These are phyloP conservation scores for Nicotiana attenuata DNA, from an alignment of 257 asterid genomes.

Conservation along the genomic window DNA sequence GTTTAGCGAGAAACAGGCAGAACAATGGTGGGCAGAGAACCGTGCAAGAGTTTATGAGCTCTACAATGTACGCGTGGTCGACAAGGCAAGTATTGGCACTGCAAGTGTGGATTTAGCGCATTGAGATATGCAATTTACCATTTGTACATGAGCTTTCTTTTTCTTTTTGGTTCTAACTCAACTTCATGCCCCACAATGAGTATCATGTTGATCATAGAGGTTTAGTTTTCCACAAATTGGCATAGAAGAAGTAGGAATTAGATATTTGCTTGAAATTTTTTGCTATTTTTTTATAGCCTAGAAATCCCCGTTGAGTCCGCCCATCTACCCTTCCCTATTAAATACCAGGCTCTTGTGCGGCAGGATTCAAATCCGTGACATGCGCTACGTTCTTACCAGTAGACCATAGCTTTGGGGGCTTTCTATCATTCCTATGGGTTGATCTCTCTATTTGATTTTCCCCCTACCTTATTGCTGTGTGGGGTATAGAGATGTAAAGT, in stretches of 20 bases:
- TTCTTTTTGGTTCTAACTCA: constrained; percentile 3
- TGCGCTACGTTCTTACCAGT: background rate
- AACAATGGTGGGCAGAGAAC: constrained; percentile 83
- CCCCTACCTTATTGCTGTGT: background rate
- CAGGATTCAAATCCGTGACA: background rate
- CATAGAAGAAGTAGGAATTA: constrained; percentile 20
- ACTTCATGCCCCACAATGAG: constrained; percentile 22
- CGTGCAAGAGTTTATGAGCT: constrained; percentile 58
- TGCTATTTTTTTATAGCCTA: constrained; percentile 2
- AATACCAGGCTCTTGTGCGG: background rate
- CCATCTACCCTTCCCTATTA: no score
- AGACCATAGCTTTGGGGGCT: background rate
- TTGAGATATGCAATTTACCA: constrained; percentile 15
- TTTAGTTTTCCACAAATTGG: constrained; percentile 22
- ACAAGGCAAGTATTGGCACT: constrained; percentile 59
- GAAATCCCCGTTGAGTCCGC: background rate
- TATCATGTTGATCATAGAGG: constrained; percentile 17
- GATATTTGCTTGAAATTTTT: constrained; percentile 27
- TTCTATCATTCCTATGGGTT: constrained; percentile 4
- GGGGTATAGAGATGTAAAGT: constrained; percentile 15
- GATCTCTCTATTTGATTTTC: background rate
- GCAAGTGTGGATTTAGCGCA: constrained; percentile 60
- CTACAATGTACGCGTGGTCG: constrained; percentile 54
- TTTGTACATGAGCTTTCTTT: constrained; percentile 21
- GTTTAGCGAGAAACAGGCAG: constrained; percentile 82